These are phyloP conservation scores for Erythrobasidium yunnanense DNA, from an alignment of 768 basidiomycete species.

Conservation along the genomic window DNA sequence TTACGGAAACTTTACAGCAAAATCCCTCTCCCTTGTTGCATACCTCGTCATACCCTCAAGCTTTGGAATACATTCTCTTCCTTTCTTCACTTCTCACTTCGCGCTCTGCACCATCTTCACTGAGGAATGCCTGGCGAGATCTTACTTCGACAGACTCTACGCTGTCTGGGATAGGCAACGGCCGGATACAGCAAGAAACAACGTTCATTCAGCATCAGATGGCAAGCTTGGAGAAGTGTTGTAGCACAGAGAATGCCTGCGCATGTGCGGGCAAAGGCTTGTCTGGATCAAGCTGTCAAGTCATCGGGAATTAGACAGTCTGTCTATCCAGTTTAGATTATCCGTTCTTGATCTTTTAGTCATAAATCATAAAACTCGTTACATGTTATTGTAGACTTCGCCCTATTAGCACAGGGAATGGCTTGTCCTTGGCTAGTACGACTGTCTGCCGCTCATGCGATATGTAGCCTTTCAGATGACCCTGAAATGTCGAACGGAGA, in stretches of 20 bases:
- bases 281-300: neutral
- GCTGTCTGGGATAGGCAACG: neutral
- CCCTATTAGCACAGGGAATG: slow-evolving; percentile 40
- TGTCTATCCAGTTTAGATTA: too few species aligned
- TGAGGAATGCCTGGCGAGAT: too few species aligned
- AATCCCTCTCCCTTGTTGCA: neutral
- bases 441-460: slow-evolving; percentile 92
- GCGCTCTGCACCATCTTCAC: neutral
- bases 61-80: neutral
- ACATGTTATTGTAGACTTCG: neutral
- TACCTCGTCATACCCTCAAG: neutral
- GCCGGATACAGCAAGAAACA: neutral
- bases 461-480: slow-evolving; percentile 87
- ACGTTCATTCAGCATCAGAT: neutral
- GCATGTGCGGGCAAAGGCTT: neutral
- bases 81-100: neutral
- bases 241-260: neutral
- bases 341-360: too few species aligned
- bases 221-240: neutral
- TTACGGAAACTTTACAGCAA: neutral
- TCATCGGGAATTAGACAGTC: too few species aligned
- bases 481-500: slow-evolving; percentile 40
- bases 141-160: too few species aligned
- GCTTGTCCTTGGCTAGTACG: slow-evolving; percentile 60
- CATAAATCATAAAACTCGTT: neutral